Conservation (phyloP, 306 rosid species). For the Cicer cuneatum region DNA sequence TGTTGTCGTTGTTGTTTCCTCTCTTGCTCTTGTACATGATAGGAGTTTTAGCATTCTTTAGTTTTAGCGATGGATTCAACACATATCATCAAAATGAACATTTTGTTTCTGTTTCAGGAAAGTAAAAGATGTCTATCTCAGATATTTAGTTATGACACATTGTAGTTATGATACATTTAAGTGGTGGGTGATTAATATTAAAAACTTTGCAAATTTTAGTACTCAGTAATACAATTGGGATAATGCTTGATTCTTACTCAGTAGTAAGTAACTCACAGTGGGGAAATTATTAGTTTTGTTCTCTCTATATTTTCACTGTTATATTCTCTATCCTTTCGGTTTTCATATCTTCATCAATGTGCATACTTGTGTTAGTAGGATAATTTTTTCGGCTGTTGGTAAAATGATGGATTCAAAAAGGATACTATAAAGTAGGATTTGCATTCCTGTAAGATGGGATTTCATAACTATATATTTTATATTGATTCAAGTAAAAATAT, state of each 20-base stretch:
- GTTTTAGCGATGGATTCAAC: constrained; percentile 17
- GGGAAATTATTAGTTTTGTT: constrained; percentile 11
- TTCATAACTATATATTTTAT: background rate
- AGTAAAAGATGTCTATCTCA: background rate
- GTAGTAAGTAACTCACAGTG: background rate
- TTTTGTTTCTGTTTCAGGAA: constrained; percentile 1
- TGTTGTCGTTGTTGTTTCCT: background rate
- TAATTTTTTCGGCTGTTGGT: constrained; percentile 17
- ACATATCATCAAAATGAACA: constrained; percentile 2
- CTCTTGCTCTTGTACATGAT: background rate
- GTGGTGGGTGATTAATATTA: background rate
- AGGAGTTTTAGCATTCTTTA: constrained; percentile 21
- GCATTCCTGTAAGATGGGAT: background rate
- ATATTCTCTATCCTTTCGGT: constrained; percentile 5
- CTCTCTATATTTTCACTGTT: constrained; percentile 13
- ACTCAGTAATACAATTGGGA: background rate
- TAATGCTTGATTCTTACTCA: background rate
- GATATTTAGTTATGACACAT: constrained; percentile 2
- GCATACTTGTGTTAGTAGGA: background rate
- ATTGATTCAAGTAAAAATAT: background rate
- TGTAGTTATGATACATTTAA: background rate
- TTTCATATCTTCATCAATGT: constrained; percentile 16
- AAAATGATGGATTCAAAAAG: background rate
- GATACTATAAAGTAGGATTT: constrained; percentile 20
- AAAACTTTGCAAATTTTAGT: background rate